phyloP scores from a whole-genome alignment of 331 rosid species.

The Stylosanthes scabra region DNA sequence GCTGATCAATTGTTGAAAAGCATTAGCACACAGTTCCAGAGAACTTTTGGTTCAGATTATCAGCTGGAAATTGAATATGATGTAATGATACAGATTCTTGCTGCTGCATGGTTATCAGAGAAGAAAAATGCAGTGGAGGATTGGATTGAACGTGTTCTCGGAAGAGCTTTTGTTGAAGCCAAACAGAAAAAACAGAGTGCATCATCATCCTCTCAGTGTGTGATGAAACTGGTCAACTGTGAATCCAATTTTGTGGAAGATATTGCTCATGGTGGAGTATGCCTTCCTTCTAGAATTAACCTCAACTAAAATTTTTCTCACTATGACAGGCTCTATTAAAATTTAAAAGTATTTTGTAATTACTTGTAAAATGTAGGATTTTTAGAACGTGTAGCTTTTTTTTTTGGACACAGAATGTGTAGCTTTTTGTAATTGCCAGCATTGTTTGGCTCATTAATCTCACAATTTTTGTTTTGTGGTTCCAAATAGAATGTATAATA shows the following conservation, averaged over 20 bases:
- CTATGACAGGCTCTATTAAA: not conserved
- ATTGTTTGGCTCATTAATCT: slow-evolving; percentile 44
- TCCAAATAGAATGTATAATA: slow-evolving; percentile 31
- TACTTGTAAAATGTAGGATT: slow-evolving; percentile 65
- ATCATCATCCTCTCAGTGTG: slow-evolving; percentile 28
- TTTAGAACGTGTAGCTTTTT: slow-evolving; percentile 53
- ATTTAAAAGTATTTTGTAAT: slow-evolving; percentile 51
- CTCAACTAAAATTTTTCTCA: slow-evolving; percentile 50
- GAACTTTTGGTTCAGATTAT: slow-evolving; percentile 49
- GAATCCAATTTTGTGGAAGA: slow-evolving; percentile 60
- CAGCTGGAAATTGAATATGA: slow-evolving; percentile 70
- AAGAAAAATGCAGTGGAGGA: slow-evolving; percentile 58
- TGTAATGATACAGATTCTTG: slow-evolving; percentile 77
- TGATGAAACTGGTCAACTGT: slow-evolving; percentile 58
- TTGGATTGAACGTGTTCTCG: slow-evolving; percentile 75
- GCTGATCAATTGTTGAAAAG: slow-evolving; percentile 54
- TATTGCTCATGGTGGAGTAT: slow-evolving; percentile 62
- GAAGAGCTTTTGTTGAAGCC: slow-evolving; percentile 64
- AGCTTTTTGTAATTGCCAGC: slow-evolving; percentile 43
- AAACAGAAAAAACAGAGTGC: slow-evolving; percentile 48
- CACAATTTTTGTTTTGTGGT: slow-evolving; percentile 41
- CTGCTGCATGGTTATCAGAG: slow-evolving; percentile 89
- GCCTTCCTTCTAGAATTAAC: slow-evolving; percentile 82
- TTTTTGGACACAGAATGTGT: too few relatives aligned
- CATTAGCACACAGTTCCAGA: slow-evolving; percentile 51